Evolutionary conservation across 2,329 filamentous ascomycete species (phyloP).

Genomic region (Fusarium palustre): DNA sequence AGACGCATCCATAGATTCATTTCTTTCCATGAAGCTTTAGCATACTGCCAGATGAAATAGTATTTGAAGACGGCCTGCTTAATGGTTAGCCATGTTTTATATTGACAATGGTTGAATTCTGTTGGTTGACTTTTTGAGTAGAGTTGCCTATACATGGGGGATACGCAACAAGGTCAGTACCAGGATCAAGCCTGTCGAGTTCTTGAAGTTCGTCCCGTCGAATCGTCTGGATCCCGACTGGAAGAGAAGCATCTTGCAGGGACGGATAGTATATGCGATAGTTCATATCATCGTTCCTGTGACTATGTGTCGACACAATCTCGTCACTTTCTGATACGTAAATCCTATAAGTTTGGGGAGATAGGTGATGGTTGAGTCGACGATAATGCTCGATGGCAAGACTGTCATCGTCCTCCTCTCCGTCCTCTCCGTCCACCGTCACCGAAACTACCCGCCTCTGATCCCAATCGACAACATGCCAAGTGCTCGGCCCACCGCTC

Average conservation of each 20-base stretch:
- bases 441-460: constrained; percentile 46
- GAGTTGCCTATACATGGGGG: rapidly evolving
- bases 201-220: constrained; percentile 44
- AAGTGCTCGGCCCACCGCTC: constrained; percentile 44
- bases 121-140: background rate
- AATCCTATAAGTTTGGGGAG: constrained; percentile 35
- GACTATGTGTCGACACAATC: constrained; percentile 39
- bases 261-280: constrained; percentile 45
- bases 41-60: constrained; percentile 44
- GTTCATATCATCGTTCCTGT: constrained; percentile 46
- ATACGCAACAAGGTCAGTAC: constrained; percentile 43
- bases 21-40: constrained; percentile 49
- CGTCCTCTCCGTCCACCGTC: constrained; percentile 47
- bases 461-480: constrained; percentile 48
- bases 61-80: constrained; percentile 50
- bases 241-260: constrained; percentile 33
- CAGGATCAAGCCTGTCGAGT: constrained; percentile 44
- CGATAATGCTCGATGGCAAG: constrained; percentile 44
- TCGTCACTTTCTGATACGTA: constrained; percentile 41
- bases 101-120: background rate
- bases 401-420: constrained; percentile 45
- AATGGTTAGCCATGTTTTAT: background rate
- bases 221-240: constrained; percentile 35
- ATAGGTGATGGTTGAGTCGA: constrained; percentile 26
- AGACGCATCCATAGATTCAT: constrained; percentile 51